A percentile compares a stretch with the other conserved stretches of the same genome.
phyloP scores from a whole-genome alignment of 345 rosid genomes.

The Durio zibethinus region DNA sequence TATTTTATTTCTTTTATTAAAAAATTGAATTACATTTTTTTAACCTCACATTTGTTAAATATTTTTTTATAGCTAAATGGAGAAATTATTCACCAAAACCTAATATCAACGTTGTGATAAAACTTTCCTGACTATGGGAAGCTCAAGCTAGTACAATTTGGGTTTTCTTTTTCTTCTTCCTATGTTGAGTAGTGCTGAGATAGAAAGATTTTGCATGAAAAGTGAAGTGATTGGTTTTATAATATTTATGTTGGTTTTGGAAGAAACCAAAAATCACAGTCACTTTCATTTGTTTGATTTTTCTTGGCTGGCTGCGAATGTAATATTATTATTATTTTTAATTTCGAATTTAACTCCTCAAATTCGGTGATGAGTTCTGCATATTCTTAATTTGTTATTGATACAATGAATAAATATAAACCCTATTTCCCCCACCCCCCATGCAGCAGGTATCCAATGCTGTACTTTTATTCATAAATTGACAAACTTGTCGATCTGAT shows the following conservation, averaged over 20 bases:
- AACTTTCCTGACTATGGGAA: slow-evolving; percentile 10
- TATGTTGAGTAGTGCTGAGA: neutral
- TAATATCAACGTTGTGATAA: slow-evolving; percentile 13
- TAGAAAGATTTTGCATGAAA: neutral
- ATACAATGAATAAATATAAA: neutral
- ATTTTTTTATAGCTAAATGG: slow-evolving; percentile 2
- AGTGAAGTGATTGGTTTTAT: slow-evolving; percentile 6
- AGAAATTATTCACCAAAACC: slow-evolving; percentile 8
- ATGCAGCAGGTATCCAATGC: slow-evolving; percentile 6
- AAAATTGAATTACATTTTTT: neutral
- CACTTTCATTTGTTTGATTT: neutral
- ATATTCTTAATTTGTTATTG: neutral
- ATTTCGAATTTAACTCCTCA: neutral
- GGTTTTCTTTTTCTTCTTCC: neutral
- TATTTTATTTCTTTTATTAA: too few species aligned
- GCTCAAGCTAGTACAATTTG: neutral
- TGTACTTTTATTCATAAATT: neutral
- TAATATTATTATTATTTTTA: neutral
- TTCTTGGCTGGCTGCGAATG: neutral
- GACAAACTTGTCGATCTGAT: neutral
- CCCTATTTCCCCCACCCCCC: neutral
- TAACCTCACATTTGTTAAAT: neutral
- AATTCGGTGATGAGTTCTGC: neutral
- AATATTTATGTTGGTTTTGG: neutral
- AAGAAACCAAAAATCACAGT: neutral